A percentile compares a stretch with the other conserved stretches of the same genome.
Evolutionary conservation across 2,329 filamentous ascomycete genomes (phyloP).

Genomic region (Emergomyces pasteurianus): DNA sequence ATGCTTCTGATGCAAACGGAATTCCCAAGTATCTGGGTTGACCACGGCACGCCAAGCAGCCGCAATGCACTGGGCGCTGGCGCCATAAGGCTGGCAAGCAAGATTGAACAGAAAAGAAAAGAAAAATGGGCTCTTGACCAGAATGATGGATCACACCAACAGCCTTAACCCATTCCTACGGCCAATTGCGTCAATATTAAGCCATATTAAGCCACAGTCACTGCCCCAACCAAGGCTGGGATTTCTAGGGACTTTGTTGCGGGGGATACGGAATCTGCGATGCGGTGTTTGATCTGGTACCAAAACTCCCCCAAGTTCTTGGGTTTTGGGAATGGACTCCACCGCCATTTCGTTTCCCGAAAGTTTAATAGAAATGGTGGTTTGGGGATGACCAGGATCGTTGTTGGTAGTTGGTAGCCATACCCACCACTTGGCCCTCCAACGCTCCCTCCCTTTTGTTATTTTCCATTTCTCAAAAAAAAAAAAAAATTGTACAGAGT

Average conservation of each 20-base stretch:
- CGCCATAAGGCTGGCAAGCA: not conserved
- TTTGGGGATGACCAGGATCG: not conserved
- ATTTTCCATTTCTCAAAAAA: not conserved
- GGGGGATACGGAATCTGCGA: not conserved
- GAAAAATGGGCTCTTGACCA: not conserved
- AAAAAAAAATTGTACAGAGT: not conserved
- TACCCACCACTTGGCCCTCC: not conserved
- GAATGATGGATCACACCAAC: not conserved
- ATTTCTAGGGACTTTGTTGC: not conserved
- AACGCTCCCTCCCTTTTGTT: not conserved
- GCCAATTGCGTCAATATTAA: not conserved
- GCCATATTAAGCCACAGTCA: not conserved
- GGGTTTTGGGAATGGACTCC: not conserved
- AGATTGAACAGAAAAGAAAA: not conserved
- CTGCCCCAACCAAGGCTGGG: not conserved
- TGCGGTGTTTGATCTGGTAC: not conserved
- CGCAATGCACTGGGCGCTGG: not conserved
- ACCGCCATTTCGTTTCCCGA: constrained; percentile 2
- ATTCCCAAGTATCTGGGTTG: not conserved
- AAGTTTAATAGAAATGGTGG: not conserved
- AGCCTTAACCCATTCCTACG: not conserved
- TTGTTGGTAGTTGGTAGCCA: not conserved
- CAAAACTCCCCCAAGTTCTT: not conserved
- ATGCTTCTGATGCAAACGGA: not conserved
- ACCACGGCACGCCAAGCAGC: not conserved